Evolutionary conservation across 2,329 filamentous ascomycete genomes (phyloP), one percentile per base, ranked within the genome.

Genomic region (Exophiala oligosperma): DNA sequence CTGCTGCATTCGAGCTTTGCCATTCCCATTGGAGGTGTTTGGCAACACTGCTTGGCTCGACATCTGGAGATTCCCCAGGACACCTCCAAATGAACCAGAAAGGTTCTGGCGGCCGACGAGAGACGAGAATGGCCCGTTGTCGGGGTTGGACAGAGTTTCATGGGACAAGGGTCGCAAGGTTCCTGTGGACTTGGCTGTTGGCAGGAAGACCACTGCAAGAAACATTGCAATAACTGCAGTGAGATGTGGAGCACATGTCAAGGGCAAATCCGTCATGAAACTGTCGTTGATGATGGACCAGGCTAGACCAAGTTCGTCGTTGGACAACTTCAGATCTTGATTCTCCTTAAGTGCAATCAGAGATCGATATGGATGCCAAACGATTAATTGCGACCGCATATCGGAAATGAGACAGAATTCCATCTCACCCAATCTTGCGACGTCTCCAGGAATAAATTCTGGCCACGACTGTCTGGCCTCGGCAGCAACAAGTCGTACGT

Each of bases 371-470:
- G 92, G 92, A 70, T 96, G 91, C 73, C 96, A 90, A 17, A 96
- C 79, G 70, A 96, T 95, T 66, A 97, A 83, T 67, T 95, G 90
- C 3, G 90, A 92, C 73, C 85, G 89, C 84, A 97, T 89, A 70
- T 96, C 92, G 26, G 90, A 92, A 68, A 97, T 96, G 56, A 97
- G 81, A 58, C 85, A 90, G 76, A 96, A 97, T 72, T 97, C 92
- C 82, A 91, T 96, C 77, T 97, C 92, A 67, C 92, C 92, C 40
- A 97, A 83, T 69, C 91, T 91, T 55, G 89, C 86, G 7, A 90
- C 89, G 72, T 96, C 92, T 57, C 87, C 84, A 41, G 84, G 80
- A 65, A 90, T 84, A 59, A 89, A 84, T 64, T 92, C 90, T 80
- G 90, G 87, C 91, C 91, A 96, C 59, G 95, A 81, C 57, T 88